phyloP scores from a whole-genome alignment of 2,329 filamentous ascomycete species.

The Aspergillus bombycis region DNA sequence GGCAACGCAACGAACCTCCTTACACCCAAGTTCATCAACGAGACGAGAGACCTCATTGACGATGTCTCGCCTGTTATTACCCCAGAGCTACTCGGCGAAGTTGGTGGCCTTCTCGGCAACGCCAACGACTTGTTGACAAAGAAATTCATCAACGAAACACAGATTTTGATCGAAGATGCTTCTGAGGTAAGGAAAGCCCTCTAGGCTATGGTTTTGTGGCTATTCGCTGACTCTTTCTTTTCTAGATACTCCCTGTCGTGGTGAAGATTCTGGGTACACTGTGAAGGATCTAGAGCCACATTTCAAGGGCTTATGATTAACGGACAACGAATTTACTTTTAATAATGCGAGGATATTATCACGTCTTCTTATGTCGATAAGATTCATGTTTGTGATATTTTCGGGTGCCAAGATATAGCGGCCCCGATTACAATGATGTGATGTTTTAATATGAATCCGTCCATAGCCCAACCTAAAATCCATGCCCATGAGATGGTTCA shows the following conservation, averaged over 20 bases:
- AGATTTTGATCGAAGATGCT: constrained; percentile 31
- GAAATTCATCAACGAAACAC: constrained; percentile 33
- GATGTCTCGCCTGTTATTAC: constrained; percentile 34
- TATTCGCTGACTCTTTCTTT: constrained; percentile 15
- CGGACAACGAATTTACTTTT: constrained; percentile 27
- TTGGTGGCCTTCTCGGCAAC: constrained; percentile 26
- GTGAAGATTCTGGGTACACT: constrained; percentile 34
- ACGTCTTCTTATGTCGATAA: constrained; percentile 21
- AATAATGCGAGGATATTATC: constrained; percentile 37
- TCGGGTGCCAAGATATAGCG: constrained; percentile 51
- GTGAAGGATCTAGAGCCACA: constrained; percentile 19
- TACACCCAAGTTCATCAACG: constrained; percentile 34
- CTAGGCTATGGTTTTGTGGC: background rate
- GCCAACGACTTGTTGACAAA: constrained; percentile 22
- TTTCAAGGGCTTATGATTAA: constrained; percentile 27
- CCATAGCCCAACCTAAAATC: constrained; percentile 6
- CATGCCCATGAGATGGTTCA: constrained; percentile 2
- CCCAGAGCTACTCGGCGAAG: constrained; percentile 29
- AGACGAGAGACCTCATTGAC: constrained; percentile 32
- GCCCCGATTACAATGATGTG: constrained; percentile 34
- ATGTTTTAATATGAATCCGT: constrained; percentile 5
- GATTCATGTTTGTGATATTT: constrained; percentile 51
- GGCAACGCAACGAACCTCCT: constrained; percentile 35
- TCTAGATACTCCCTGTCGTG: constrained; percentile 33
- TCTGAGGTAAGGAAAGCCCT: constrained; percentile 29